Evolutionary conservation across 202 grass and related monocot species (phyloP), one percentile per base, ranked within the genome.

Genomic region (Setaria viridis): DNA sequence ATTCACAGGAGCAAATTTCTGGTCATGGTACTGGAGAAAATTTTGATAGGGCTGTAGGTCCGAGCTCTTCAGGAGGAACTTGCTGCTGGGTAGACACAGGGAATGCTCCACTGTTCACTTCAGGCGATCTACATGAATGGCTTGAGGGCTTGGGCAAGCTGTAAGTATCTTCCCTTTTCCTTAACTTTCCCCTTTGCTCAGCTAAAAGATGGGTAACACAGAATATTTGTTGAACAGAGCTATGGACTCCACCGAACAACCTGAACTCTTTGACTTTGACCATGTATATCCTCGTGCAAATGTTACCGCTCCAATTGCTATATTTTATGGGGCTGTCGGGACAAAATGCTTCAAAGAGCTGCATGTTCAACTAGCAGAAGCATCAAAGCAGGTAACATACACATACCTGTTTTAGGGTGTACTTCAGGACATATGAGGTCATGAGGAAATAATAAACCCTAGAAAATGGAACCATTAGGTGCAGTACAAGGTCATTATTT

Each of bases 71-170:
- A 77, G 84, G 76, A 85, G 87, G 88, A 91, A 88, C 76, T 74
- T 99, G 97, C 84, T 99, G 97, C 78, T 99, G 97, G 97, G 88
- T 99, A 45, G 97, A 99, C 54, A 94, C 91, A 16, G 93, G 96
- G 42, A 99, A 72, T 62, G 59, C 63, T 63, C 72, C 94, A 67
- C 70, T 95, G 43, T 91, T 93, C 78, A 96, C 76, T 43, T 88
- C 85, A 78, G 84, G 56, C 55, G 97, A 94, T 80, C 79, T 96
- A 68, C 87, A 33, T 70, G 68, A 71, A 85, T 99, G 97, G 97
- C 76, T 99, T 80, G 86, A 91, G 39, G 91, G 83, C 49, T 86
- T 81, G 74, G 85, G 79, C 42, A 78, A 82, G 49, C 35, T 60
- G 97, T 96, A 87, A 88, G 84, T 87, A 43, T 57, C 62, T 86